A percentile compares a stretch with the other conserved stretches of the same genome.
phyloP scores from a whole-genome alignment of 2,329 filamentous ascomycete genomes.

The Arthrobotrys pseudoclavata region DNA sequence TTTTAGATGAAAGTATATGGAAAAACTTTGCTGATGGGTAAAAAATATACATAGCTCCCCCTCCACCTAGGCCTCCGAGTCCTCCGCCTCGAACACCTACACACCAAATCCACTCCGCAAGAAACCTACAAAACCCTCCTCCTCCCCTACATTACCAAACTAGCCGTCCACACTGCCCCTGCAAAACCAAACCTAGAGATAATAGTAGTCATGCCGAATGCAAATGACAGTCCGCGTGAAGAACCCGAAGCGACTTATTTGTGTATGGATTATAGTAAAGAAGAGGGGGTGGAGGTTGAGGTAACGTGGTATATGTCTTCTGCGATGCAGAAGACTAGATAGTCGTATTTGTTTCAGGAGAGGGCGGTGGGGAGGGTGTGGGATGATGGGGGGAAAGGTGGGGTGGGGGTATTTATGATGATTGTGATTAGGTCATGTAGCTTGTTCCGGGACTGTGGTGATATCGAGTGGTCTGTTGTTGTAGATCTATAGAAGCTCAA shows the following conservation, averaged over 20 bases:
- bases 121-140: background rate
- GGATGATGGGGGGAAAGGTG: background rate
- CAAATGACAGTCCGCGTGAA: background rate
- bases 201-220: background rate
- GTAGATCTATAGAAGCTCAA: too few relatives aligned
- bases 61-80: background rate
- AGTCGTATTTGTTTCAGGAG: constrained; percentile 15
- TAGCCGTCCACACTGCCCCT: background rate
- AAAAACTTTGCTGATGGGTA: too few relatives aligned
- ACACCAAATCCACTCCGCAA: background rate
- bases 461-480: too few relatives aligned
- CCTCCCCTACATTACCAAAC: background rate
- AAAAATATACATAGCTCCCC: background rate
- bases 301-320: background rate
- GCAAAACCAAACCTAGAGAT: background rate
- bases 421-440: too few relatives aligned
- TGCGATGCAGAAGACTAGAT: background rate
- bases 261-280: background rate
- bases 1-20: too few relatives aligned
- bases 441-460: too few relatives aligned
- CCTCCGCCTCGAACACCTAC: constrained; percentile 1
- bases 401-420: background rate
- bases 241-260: background rate
- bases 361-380: background rate
- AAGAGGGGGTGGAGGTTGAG: background rate